Percentiles rank a stretch among this genome's conserved stretches.
Evolutionary conservation across 805 yeast genomes (phyloP).

Genomic region (Candida oleophila): DNA sequence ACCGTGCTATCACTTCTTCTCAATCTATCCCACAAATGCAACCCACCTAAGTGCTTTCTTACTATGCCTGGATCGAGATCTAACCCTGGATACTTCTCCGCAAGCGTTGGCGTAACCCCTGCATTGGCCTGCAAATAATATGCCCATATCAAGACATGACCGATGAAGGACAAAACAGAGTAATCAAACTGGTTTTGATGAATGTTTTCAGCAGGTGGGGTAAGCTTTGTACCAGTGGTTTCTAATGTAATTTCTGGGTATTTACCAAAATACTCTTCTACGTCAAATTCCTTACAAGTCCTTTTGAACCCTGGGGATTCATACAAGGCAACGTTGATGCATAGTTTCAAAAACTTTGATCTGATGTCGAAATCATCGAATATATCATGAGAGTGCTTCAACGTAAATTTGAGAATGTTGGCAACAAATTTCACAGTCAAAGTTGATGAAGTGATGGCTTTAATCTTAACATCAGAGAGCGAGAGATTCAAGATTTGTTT

Average conservation of each 20-base stretch:
- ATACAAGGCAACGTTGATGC: conserved; percentile 33
- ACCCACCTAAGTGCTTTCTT: conserved; percentile 32
- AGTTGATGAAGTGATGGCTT: conserved; percentile 33
- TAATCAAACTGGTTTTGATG: conserved; percentile 39
- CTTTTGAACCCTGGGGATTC: conserved; percentile 36
- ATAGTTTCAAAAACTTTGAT: conserved; percentile 25
- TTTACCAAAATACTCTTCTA: conserved; percentile 26
- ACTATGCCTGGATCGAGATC: conserved; percentile 15
- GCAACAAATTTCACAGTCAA: conserved; percentile 27
- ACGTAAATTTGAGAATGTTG: conserved; percentile 24
- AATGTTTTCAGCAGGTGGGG: conserved; percentile 31
- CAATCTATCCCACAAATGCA: conserved; percentile 40
- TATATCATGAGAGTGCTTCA: conserved; percentile 21
- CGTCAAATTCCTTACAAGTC: conserved; percentile 21
- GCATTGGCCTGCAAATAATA: conserved; percentile 6
- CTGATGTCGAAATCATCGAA: conserved; percentile 20
- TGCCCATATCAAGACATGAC: conserved; percentile 40
- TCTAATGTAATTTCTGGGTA: conserved; percentile 31
- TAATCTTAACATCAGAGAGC: conserved; percentile 36
- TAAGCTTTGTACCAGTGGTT: conserved; percentile 31
- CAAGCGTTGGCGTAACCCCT: conserved; percentile 7
- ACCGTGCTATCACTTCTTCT: conserved; percentile 28
- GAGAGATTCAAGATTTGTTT: conserved; percentile 31
- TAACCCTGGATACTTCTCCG: conserved; percentile 18
- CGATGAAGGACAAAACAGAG: conserved; percentile 35